Evolutionary conservation across 345 rosid species (phyloP), one percentile per base, ranked within the genome.

Genomic region (Acer saccharum): DNA sequence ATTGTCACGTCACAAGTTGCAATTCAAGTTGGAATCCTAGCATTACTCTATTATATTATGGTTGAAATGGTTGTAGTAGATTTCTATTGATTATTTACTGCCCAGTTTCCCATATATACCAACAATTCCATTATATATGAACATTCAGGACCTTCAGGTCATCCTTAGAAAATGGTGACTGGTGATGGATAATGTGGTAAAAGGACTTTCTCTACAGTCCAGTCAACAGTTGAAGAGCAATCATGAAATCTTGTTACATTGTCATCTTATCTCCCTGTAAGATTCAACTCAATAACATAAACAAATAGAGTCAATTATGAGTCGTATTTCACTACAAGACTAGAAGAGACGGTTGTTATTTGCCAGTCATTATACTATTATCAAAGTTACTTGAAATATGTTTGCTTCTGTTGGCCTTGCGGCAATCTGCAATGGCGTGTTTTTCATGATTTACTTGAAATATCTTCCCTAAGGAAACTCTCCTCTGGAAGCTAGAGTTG

Each of bases 401-500:
- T 41, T 63, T 63, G 39, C 9, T 14, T 27, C 20, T 27, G 17
- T 9, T 14, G 14, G 39, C 35, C 35, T 64, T 35, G 61, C 57
- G 32, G 11, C 20, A 13, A 57, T 32, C 23, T n/a, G 20, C 12
- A 2, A 10, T 71, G 18, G 48, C 21, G 4, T 29, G 18, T 4
- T 71, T 5, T 58, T 20, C 3, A 60, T 12, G 58, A 1, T 4
- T 2, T 44, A 8, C 54, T 58, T 58, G 13, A 52, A 41, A 4
- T 73, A 80, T 80, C 41, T 65, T 86, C 5, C 85, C 87, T 1
- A 80, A 78, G 60, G 84, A 70, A 20, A 80, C 84, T 43, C 82
- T 81, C 67, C 75, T 69, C 14, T 86, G 89, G 89, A 86, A 83
- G 71, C 75, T 86, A 70, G 68, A 86, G 29, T 55, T 83, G 80